Conservation (phyloP, 352 stramenopile species). For the Globisporangium rhizosaccharum region DNA sequence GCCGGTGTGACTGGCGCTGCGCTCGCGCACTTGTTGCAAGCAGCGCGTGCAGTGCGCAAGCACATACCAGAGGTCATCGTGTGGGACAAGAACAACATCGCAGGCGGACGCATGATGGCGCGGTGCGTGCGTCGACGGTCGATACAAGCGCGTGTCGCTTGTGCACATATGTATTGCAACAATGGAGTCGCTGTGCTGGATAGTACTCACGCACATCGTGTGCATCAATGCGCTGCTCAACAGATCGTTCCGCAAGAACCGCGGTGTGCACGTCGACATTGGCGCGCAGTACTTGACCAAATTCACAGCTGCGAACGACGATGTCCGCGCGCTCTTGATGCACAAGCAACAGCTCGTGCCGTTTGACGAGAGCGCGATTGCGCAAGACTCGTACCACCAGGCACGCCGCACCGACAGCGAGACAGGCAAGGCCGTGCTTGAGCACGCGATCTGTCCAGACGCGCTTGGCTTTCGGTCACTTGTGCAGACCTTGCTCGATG, state of each 20-base stretch:
- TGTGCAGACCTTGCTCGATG: constrained; percentile 45
- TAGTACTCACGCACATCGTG: background rate
- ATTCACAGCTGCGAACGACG: constrained; percentile 40
- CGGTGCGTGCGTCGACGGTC: constrained; percentile 17
- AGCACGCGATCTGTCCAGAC: constrained; percentile 39
- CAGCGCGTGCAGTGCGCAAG: constrained; percentile 18
- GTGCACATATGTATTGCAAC: background rate
- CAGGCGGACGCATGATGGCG: constrained; percentile 60
- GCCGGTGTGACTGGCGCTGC: constrained; percentile 55
- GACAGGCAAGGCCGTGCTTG: constrained; percentile 11
- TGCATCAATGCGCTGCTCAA: background rate
- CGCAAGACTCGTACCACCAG: constrained; percentile 36
- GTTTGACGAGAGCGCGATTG: constrained; percentile 47
- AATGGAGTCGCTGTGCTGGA: no score
- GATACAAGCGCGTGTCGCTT: background rate
- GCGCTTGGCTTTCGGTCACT: constrained; percentile 46
- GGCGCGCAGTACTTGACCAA: constrained; percentile 67
- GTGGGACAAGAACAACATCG: constrained; percentile 73
- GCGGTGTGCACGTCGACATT: constrained; percentile 51
- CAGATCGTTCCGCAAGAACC: constrained; percentile 55
- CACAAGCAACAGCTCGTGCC: constrained; percentile 26
- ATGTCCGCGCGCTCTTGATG: constrained; percentile 34
- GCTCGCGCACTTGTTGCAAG: constrained; percentile 44
- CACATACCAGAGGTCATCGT: constrained; percentile 31
- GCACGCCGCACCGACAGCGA: constrained; percentile 3